Conservation (phyloP, 495 filamentous ascomycete genomes). For the Lophium mytilinum region DNA sequence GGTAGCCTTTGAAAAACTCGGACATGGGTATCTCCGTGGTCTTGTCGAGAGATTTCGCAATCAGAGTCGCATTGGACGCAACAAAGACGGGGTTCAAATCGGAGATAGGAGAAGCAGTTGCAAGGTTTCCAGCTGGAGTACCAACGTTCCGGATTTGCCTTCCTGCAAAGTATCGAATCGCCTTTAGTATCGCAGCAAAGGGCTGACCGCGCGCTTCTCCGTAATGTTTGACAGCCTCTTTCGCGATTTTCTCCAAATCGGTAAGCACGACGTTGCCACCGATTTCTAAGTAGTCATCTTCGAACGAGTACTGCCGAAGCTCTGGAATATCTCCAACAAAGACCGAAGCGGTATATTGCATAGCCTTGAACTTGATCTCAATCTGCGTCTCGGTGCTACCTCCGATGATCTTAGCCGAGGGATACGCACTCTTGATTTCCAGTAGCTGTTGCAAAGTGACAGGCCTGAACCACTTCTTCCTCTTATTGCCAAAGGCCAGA, state of each 20-base stretch:
- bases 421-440: constrained; percentile 80
- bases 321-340: constrained; percentile 92
- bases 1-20: constrained; percentile 86
- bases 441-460: constrained; percentile 80
- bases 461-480: constrained; percentile 88
- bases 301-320: constrained; percentile 67
- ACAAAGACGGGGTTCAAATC: constrained; percentile 94
- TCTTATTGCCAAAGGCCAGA: constrained; percentile 86
- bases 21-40: constrained; percentile 82
- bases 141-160: constrained; percentile 95
- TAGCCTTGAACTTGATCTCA: constrained; percentile 94
- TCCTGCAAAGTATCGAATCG: constrained; percentile 87
- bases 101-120: constrained; percentile 91
- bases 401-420: constrained; percentile 86
- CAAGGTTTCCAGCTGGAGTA: constrained; percentile 90
- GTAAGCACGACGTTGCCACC: constrained; percentile 89
- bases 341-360: constrained; percentile 82
- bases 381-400: constrained; percentile 97
- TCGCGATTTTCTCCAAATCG: constrained; percentile 65
- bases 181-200: constrained; percentile 66
- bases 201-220: constrained; percentile 63
- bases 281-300: constrained; percentile 73
- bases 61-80: constrained; percentile 69
- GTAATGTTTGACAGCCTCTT: constrained; percentile 72
- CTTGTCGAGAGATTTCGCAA: constrained; percentile 63